Conservation (phyloP, 2,329 filamentous ascomycete genomes). For the Dryadomyces quercus-mongolicae region DNA sequence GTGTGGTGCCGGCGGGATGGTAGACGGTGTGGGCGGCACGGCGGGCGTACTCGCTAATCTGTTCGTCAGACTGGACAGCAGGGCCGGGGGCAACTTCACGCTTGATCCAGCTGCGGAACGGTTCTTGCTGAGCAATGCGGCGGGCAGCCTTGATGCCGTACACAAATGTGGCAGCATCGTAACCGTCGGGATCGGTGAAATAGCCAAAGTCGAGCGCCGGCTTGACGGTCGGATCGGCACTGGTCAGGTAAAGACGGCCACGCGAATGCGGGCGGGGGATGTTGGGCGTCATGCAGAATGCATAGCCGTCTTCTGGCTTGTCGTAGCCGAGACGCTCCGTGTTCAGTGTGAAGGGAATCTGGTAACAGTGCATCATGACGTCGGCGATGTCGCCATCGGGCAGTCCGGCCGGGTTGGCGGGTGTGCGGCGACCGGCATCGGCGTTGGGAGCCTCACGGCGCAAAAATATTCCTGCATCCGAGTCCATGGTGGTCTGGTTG, state of each 20-base stretch:
- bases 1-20: conserved; percentile 13
- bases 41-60: conserved; percentile 13
- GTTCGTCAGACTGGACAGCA: conserved; percentile 41
- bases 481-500: conserved; percentile 85
- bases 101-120: conserved; percentile 12
- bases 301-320: conserved; percentile 44
- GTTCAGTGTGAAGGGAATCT: conserved; percentile 85
- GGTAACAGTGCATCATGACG: conserved; percentile 95
- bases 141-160: conserved; percentile 11
- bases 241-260: conserved; percentile 28
- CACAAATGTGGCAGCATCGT: conserved; percentile 12
- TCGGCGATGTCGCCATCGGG: conserved; percentile 67
- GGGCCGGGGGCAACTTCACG: conserved; percentile 48
- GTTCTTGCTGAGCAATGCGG: conserved; percentile 10
- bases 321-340: conserved; percentile 66
- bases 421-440: conserved; percentile 39
- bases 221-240: conserved; percentile 12
- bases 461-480: conserved; percentile 78
- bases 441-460: conserved; percentile 65
- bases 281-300: conserved; percentile 90
- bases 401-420: conserved; percentile 35
- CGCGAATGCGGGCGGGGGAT: conserved; percentile 73
- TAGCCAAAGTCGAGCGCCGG: conserved; percentile 16
- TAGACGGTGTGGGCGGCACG: conserved; percentile 12
- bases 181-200: conserved; percentile 34